Conservation (phyloP, 2,329 filamentous ascomycete genomes). For the Coniella vitis region DNA sequence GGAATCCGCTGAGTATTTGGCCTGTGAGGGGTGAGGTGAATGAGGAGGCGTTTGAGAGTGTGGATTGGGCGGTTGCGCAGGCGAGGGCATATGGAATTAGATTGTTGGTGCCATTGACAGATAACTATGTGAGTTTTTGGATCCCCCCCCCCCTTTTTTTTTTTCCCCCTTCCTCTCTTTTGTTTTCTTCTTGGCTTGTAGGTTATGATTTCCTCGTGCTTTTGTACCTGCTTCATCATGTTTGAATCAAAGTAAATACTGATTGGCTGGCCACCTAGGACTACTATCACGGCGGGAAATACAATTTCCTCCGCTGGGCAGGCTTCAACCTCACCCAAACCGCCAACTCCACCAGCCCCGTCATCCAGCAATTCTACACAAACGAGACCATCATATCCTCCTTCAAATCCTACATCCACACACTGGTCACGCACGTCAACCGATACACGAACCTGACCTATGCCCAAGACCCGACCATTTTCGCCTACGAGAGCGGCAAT, state of each 20-base stretch:
- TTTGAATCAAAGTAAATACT: too few relatives aligned
- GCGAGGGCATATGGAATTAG: constrained; percentile 37
- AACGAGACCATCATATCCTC: constrained; percentile 33
- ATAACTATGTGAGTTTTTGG: constrained; percentile 29
- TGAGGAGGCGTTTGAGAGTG: constrained; percentile 35
- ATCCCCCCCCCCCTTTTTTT: too few relatives aligned
- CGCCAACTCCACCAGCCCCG: constrained; percentile 29
- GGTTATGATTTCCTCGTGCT: too few relatives aligned
- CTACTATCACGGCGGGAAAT: constrained; percentile 45
- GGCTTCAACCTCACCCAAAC: constrained; percentile 35
- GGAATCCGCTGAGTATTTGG: constrained; percentile 40
- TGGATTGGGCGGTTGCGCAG: constrained; percentile 42
- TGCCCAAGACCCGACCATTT: constrained; percentile 42
- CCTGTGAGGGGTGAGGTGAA: constrained; percentile 33
- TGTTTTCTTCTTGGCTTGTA: too few relatives aligned
- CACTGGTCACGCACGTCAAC: constrained; percentile 38
- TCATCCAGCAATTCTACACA: constrained; percentile 39
- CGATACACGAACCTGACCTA: constrained; percentile 38
- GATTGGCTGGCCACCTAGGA: constrained; percentile 21
- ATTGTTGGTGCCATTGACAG: constrained; percentile 37
- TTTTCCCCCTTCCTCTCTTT: too few relatives aligned
- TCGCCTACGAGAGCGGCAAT: constrained; percentile 43
- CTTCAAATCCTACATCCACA: constrained; percentile 39
- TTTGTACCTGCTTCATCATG: too few relatives aligned
- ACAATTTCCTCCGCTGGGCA: constrained; percentile 39